Conservation (phyloP, 1,284 basidiomycete genomes). For the Apiotrichum laibachii region DNA sequence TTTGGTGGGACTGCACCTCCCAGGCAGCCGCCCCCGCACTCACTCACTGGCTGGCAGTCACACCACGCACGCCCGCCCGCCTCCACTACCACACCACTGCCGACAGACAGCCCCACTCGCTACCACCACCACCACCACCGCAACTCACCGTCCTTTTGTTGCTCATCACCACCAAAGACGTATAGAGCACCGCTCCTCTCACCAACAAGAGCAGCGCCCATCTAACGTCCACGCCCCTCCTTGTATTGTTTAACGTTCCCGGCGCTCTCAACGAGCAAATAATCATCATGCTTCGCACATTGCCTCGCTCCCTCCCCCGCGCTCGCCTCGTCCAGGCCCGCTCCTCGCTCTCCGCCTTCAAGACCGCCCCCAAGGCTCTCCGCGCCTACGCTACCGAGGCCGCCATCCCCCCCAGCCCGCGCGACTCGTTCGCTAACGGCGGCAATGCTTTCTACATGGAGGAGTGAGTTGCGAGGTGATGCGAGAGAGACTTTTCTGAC, state of each 20-base stretch:
- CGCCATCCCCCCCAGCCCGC: constrained; percentile 46
- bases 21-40: not conserved
- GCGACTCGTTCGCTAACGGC: constrained; percentile 74
- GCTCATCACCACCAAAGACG: constrained; percentile 7
- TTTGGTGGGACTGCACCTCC: not conserved
- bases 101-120: not conserved
- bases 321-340: constrained; percentile 13
- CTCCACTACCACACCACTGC: not conserved
- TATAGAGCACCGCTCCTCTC: constrained; percentile 2
- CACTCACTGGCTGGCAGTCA: not conserved
- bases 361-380: constrained; percentile 9
- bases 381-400: constrained; percentile 37
- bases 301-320: constrained; percentile 28
- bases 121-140: not conserved
- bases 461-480: constrained; percentile 55
- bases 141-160: not conserved
- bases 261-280: constrained; percentile 8
- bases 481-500: constrained; percentile 11
- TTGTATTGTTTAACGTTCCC: constrained; percentile 4
- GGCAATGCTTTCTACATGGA: constrained; percentile 94
- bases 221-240: not conserved
- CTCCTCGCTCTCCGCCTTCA: constrained; percentile 9
- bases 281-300: constrained; percentile 31
- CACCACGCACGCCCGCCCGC: not conserved
- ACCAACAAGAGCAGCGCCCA: not conserved